Evolutionary conservation across 768 basidiomycete genomes (phyloP), one percentile per base, ranked within the genome.

Genomic region (Amanita inopinata): DNA sequence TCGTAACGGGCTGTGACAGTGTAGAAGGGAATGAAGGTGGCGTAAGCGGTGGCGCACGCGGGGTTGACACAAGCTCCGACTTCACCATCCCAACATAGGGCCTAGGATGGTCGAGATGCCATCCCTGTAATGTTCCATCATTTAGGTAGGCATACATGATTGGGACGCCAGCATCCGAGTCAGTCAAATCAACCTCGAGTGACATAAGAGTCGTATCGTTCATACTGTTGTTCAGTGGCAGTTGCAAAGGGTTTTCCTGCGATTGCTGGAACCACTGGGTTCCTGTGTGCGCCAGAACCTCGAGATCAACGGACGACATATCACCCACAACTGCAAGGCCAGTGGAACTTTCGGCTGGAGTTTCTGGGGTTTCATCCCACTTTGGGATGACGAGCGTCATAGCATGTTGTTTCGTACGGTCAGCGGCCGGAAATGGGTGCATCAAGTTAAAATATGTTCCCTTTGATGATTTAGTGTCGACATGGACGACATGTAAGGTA

Each of bases 111-210:
- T 83, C 72, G 15, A 83, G 53, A 55, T 78, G 66, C 84, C 86
- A 90, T 3, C 68, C 86, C 36, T 78, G 71, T 17, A 90, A 42
- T 0, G 84, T 83, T 14, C 86, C 86, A 53, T 90, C 86, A 41
- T 78, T 85, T 8, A 83, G 69, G 57, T 84, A 88, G 2, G 75
- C 79, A 55, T 78, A 87, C 59, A 87, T 61, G 43, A 86, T 65
- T 0, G 86, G 86, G 9, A 57, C 58, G 9, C 49, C 53, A 7
- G 62, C 55, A 31, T 65, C 61, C 6, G 57, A 49, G 45, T 70
- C 70, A 11, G 83, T 84, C 39, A 88, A 54, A 55, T 89, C 86
- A 4, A 75, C 55, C 31, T 75, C 78, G 30, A 89, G 64, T 4
- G 73, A 75, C 12, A 86, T 53, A 3, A 86, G 63, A 11, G 78